These are phyloP conservation scores for Xerocomellus intermedius DNA, from an alignment of 768 basidiomycete species.

Conservation along the genomic window DNA sequence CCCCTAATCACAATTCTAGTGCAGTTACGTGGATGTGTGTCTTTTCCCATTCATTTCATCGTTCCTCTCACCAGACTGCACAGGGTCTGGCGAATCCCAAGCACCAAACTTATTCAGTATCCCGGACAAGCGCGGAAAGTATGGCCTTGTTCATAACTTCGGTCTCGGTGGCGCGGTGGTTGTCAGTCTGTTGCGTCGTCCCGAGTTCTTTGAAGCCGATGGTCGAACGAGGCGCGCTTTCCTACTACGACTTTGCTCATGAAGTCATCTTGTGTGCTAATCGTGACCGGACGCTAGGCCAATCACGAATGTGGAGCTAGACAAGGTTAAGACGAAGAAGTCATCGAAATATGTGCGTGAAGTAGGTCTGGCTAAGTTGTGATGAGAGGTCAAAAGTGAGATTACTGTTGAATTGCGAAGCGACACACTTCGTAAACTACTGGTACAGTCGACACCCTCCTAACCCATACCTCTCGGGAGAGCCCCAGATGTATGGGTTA, in stretches of 20 bases:
- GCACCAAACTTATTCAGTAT: conserved; percentile 62
- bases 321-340: conserved; percentile 70
- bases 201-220: conserved; percentile 69
- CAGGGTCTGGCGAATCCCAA: conserved; percentile 81
- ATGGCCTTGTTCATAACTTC: conserved; percentile 75
- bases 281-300: conserved; percentile 29
- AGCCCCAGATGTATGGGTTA: neutral
- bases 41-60: no score
- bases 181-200: conserved; percentile 68
- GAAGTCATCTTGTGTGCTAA: neutral
- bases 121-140: conserved; percentile 66
- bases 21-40: conserved; percentile 66
- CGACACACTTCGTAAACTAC: neutral
- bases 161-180: conserved; percentile 81
- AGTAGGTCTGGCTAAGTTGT: conserved; percentile 35
- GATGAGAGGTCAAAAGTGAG: conserved; percentile 7
- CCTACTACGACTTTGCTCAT: no score
- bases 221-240: conserved; percentile 54
- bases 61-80: neutral
- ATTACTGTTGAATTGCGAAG: neutral
- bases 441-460: neutral
- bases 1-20: conserved; percentile 40
- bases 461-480: neutral
- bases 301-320: conserved; percentile 58
- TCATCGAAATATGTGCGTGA: conserved; percentile 43